These are phyloP conservation scores for Fusarium phyllophilum DNA, from an alignment of 2,329 filamentous ascomycete species.

Conservation along the genomic window DNA sequence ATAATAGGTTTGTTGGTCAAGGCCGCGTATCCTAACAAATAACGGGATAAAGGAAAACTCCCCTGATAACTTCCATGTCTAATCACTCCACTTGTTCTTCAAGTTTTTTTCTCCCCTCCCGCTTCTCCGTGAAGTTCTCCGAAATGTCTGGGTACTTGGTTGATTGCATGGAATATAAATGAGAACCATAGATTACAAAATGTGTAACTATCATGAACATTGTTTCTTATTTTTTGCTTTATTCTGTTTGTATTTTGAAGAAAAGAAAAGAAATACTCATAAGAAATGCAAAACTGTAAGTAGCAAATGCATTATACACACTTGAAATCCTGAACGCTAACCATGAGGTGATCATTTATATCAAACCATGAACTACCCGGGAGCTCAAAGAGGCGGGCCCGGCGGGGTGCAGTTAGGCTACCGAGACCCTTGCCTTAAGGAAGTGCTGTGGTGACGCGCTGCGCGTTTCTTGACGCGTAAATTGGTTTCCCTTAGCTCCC, in stretches of 20 bases:
- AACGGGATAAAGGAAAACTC: background rate
- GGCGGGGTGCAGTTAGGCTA: background rate
- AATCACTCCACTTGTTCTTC: background rate
- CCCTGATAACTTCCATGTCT: background rate
- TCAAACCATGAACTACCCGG: background rate
- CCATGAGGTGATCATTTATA: background rate
- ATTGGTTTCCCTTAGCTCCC: conserved; percentile 42
- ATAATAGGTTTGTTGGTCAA: background rate
- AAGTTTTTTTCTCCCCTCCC: background rate
- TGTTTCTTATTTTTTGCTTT: background rate
- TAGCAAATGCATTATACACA: background rate
- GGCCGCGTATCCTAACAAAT: background rate
- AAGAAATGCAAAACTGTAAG: background rate
- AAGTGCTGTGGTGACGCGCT: conserved; percentile 22
- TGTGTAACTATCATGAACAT: background rate
- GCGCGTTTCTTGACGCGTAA: conserved; percentile 44
- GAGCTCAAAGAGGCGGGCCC: background rate
- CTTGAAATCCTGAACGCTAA: background rate
- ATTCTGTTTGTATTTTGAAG: background rate
- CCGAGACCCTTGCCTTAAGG: background rate
- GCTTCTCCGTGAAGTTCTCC: background rate
- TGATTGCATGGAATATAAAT: background rate
- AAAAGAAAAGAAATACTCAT: no score
- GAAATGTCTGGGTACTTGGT: background rate
- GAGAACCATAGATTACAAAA: background rate